A percentile compares a stretch with the other conserved stretches of the same genome.
Evolutionary conservation across 169 alveolate species (phyloP).

Genomic region (Babesia bovis): DNA sequence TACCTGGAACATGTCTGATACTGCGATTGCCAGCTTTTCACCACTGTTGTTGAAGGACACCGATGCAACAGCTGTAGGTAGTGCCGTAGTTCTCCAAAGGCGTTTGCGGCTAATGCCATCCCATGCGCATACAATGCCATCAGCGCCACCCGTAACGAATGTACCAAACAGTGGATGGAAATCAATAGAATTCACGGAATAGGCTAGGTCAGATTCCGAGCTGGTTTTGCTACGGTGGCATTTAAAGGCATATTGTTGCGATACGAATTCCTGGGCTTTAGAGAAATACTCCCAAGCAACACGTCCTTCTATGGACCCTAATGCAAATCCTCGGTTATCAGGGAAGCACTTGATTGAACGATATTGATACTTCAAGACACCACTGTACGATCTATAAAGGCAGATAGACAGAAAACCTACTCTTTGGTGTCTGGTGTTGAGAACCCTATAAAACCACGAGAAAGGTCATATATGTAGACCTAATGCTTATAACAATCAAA

Average conservation of each 20-base stretch:
- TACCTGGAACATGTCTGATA: constrained; percentile 41
- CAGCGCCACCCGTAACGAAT: constrained; percentile 92
- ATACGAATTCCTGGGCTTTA: constrained; percentile 72
- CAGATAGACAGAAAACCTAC: constrained; percentile 12
- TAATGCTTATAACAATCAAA: neutral
- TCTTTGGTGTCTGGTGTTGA: constrained; percentile 66
- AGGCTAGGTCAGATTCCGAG: constrained; percentile 73
- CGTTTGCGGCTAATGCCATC: constrained; percentile 88
- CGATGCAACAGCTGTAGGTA: constrained; percentile 80
- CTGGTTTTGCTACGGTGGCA: constrained; percentile 85
- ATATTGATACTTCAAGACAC: constrained; percentile 82
- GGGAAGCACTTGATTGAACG: constrained; percentile 86
- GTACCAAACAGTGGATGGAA: constrained; percentile 88
- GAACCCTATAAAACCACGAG: constrained; percentile 66
- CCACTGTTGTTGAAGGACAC: constrained; percentile 80
- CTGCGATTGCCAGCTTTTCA: constrained; percentile 77
- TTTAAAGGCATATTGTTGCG: constrained; percentile 87
- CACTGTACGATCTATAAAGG: constrained; percentile 14
- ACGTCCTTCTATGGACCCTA: constrained; percentile 92
- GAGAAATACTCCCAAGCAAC: constrained; percentile 90
- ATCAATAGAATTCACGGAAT: constrained; percentile 86
- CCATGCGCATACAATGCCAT: constrained; percentile 91
- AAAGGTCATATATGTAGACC: constrained; percentile 61
- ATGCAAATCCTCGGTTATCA: constrained; percentile 88
- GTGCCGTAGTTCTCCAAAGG: constrained; percentile 78